phyloP scores from a whole-genome alignment of 208 protist genomes.

The Leptomonas pyrrhocoris region DNA sequence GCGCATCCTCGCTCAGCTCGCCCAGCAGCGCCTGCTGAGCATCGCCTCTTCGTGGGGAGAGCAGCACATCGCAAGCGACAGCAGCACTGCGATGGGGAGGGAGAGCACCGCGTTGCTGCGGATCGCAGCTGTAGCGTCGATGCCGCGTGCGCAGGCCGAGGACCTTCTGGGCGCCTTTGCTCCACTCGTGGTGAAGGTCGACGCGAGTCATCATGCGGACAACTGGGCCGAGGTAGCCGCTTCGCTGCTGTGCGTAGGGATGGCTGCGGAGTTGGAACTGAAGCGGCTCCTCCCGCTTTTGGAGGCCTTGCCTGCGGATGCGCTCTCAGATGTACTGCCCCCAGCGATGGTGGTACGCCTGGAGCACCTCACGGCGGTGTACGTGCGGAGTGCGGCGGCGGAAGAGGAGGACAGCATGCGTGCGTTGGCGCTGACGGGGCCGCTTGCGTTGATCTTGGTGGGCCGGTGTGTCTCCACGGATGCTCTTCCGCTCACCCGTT shows the following conservation, averaged over 20 bases:
- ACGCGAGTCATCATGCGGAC: background rate
- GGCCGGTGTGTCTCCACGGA: slow-evolving; percentile 13
- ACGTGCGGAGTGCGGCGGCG: slow-evolving; percentile 5
- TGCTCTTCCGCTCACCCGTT: background rate
- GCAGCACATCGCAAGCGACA: background rate
- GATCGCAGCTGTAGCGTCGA: slow-evolving; percentile 10
- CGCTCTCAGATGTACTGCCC: slow-evolving; percentile 13
- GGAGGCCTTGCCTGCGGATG: slow-evolving; percentile 5
- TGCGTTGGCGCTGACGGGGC: slow-evolving; percentile 11
- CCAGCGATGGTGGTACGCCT: slow-evolving; percentile 7
- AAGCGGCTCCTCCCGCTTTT: background rate
- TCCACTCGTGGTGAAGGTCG: background rate
- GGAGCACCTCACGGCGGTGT: slow-evolving; percentile 5
- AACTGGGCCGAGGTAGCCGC: slow-evolving; percentile 12
- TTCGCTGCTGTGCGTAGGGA: slow-evolving; percentile 17
- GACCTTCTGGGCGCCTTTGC: slow-evolving; percentile 3
- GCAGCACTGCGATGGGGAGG: background rate
- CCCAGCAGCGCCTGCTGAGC: slow-evolving; percentile 24
- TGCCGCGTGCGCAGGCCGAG: slow-evolving; percentile 5
- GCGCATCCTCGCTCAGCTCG: slow-evolving; percentile 34
- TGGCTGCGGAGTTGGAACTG: slow-evolving; percentile 17
- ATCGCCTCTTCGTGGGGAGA: background rate
- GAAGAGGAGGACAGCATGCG: background rate
- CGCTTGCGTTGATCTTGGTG: slow-evolving; percentile 15
- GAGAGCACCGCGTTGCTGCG: slow-evolving; percentile 15